Evolutionary conservation across 2,329 filamentous ascomycete genomes (phyloP).

Genomic region (Ophiostoma novo-ulmi): DNA sequence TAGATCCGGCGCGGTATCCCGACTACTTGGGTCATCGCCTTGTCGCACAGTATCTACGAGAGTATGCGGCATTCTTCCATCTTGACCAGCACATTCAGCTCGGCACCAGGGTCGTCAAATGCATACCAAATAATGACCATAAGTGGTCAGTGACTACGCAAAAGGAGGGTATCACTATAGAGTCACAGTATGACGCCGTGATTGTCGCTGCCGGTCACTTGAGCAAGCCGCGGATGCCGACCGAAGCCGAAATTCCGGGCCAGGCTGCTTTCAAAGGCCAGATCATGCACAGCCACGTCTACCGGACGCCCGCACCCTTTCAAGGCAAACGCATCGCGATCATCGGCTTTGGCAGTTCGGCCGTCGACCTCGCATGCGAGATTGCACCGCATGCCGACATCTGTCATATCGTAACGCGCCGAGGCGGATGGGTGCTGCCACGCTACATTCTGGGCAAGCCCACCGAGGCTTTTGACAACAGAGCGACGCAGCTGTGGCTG

Average conservation of each 20-base stretch:
- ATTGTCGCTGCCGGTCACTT: conserved; percentile 36
- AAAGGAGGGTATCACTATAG: conserved; percentile 25
- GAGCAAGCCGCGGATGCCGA: conserved; percentile 27
- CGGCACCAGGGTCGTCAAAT: conserved; percentile 3
- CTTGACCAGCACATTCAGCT: background rate
- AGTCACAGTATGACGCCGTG: conserved; percentile 33
- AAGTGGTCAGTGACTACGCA: background rate
- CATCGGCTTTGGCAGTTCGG: conserved; percentile 37
- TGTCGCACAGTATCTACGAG: conserved; percentile 36
- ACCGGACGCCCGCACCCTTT: conserved; percentile 34
- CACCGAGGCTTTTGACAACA: conserved; percentile 36
- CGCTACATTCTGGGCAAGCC: conserved; percentile 37
- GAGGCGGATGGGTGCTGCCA: conserved; percentile 38
- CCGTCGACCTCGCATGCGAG: conserved; percentile 39
- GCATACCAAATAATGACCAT: background rate
- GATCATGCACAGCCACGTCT: conserved; percentile 38
- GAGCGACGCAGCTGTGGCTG: conserved; percentile 33
- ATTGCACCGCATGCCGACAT: conserved; percentile 34
- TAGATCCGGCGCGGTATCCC: conserved; percentile 37
- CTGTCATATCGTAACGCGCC: conserved; percentile 37
- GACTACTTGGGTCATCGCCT: conserved; percentile 37
- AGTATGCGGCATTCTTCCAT: conserved; percentile 35
- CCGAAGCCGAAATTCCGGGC: conserved; percentile 31
- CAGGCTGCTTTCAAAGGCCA: conserved; percentile 29
- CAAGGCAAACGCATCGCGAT: conserved; percentile 37